Conservation (phyloP, 352 stramenopile species). For the Pseudoperonospora humuli region DNA sequence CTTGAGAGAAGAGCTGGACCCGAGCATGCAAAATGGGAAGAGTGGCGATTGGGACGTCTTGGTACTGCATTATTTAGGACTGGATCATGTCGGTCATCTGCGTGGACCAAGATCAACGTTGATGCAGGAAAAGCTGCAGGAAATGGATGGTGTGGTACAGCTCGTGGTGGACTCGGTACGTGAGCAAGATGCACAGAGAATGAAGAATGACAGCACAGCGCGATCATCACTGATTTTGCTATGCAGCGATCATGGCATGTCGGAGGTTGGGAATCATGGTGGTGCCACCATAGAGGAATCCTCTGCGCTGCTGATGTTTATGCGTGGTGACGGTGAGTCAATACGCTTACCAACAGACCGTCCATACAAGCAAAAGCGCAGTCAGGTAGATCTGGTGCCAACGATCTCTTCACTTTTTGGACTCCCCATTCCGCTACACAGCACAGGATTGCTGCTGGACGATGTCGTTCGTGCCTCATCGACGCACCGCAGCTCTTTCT, state of each 20-base stretch:
- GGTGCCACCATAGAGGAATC: slow-evolving; percentile 79
- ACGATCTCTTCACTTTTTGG: slow-evolving; percentile 72
- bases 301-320: slow-evolving; percentile 74
- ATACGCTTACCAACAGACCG: slow-evolving; percentile 1
- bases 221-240: slow-evolving; percentile 63
- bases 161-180: slow-evolving; percentile 49
- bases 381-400: slow-evolving; percentile 80
- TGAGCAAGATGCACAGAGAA: slow-evolving; percentile 42
- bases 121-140: slow-evolving; percentile 73
- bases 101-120: slow-evolving; percentile 64
- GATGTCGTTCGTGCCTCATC: slow-evolving; percentile 40
- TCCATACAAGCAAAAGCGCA: slow-evolving; percentile 19
- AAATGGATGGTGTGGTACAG: slow-evolving; percentile 77
- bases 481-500: slow-evolving; percentile 3
- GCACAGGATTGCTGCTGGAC: slow-evolving; percentile 55
- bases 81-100: slow-evolving; percentile 83
- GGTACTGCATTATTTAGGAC: slow-evolving; percentile 80
- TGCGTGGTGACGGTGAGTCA: slow-evolving; percentile 35
- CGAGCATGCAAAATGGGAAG: slow-evolving; percentile 45
- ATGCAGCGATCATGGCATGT: slow-evolving; percentile 87
- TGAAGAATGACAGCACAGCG: slow-evolving; percentile 9
- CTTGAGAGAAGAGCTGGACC: slow-evolving; percentile 76
- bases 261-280: slow-evolving; percentile 82
- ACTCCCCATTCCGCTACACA: slow-evolving; percentile 55
- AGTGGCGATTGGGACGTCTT: slow-evolving; percentile 80